phyloP scores from a whole-genome alignment of 179 eudicot species.

The Drosera spatulata region DNA sequence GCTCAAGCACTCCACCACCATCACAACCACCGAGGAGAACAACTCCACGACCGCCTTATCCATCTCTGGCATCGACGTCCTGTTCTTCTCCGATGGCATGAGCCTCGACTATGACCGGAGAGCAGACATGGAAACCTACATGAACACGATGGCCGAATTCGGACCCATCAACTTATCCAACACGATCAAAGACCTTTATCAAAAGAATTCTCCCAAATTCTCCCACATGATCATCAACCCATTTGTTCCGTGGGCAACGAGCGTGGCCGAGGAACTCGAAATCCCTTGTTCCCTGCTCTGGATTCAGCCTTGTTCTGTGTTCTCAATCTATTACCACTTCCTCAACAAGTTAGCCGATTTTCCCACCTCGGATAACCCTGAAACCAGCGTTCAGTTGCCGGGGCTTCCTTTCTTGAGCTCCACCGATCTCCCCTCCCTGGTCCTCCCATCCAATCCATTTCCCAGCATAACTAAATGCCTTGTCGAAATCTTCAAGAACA shows the following conservation, averaged over 20 bases:
- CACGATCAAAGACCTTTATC: slow-evolving; percentile 9
- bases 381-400: slow-evolving; percentile 19
- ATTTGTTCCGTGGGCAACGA: slow-evolving; percentile 40
- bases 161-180: slow-evolving; percentile 21
- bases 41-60: background rate
- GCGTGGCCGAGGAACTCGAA: slow-evolving; percentile 16
- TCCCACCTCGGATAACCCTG: slow-evolving; percentile 10
- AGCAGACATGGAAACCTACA: slow-evolving; percentile 17
- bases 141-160: slow-evolving; percentile 13
- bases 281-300: slow-evolving; percentile 42
- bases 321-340: slow-evolving; percentile 24
- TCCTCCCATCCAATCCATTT: slow-evolving; percentile 21
- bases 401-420: slow-evolving; percentile 21
- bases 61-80: slow-evolving; percentile 7
- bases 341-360: slow-evolving; percentile 16
- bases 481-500: slow-evolving; percentile 7
- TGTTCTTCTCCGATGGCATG: slow-evolving; percentile 29
- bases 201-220: slow-evolving; percentile 7
- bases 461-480: slow-evolving; percentile 5
- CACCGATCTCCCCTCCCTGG: slow-evolving; percentile 33
- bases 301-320: slow-evolving; percentile 35
- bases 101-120: slow-evolving; percentile 23
- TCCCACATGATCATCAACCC: slow-evolving; percentile 24
- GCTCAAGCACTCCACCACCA: slow-evolving; percentile 4
- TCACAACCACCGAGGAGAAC: background rate